Percentiles rank a stretch among this genome's conserved stretches.
phyloP scores from a whole-genome alignment of 2,329 filamentous ascomycete species.

The Calonectria pseudoturangicola region DNA sequence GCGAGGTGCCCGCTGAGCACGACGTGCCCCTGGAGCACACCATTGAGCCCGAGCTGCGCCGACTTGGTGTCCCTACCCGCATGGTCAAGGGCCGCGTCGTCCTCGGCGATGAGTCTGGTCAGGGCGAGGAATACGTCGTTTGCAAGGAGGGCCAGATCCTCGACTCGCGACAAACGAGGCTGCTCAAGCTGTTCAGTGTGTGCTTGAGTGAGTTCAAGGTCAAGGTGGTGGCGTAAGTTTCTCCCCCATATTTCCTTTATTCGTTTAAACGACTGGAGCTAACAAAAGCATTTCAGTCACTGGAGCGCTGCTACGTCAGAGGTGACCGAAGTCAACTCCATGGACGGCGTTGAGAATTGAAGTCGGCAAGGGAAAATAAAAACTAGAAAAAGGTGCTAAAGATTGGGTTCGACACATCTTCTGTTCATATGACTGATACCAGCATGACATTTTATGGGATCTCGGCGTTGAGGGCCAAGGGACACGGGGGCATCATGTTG shows the following conservation, averaged over 20 bases:
- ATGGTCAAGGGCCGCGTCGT: conserved; percentile 92
- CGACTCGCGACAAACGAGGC: conserved; percentile 92
- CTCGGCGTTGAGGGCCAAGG: conserved; percentile 60
- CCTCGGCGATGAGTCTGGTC: conserved; percentile 75
- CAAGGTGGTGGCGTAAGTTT: conserved; percentile 81
- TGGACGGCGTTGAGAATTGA: conserved; percentile 61
- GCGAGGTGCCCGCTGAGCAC: conserved; percentile 85
- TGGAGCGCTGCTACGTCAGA: conserved; percentile 76
- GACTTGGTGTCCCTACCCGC: conserved; percentile 91
- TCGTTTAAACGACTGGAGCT: conserved; percentile 44
- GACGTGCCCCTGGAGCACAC: conserved; percentile 92
- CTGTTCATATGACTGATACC: conserved; percentile 60
- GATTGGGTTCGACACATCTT: conserved; percentile 52
- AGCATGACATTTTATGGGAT: conserved; percentile 59
- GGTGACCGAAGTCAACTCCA: conserved; percentile 72
- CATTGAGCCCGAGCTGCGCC: conserved; percentile 91
- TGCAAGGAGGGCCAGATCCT: conserved; percentile 90
- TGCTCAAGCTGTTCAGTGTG: conserved; percentile 95
- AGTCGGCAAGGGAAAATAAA: conserved; percentile 31
- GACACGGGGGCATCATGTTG: conserved; percentile 57
- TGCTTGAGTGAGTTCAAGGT: conserved; percentile 94
- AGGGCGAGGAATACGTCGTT: conserved; percentile 79
- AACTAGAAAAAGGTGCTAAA: conserved; percentile 51
- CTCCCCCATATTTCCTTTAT: background rate
- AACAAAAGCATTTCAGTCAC: conserved; percentile 64